Evolutionary conservation across 2,329 filamentous ascomycete genomes (phyloP).

Genomic region (Xylaria sp.): DNA sequence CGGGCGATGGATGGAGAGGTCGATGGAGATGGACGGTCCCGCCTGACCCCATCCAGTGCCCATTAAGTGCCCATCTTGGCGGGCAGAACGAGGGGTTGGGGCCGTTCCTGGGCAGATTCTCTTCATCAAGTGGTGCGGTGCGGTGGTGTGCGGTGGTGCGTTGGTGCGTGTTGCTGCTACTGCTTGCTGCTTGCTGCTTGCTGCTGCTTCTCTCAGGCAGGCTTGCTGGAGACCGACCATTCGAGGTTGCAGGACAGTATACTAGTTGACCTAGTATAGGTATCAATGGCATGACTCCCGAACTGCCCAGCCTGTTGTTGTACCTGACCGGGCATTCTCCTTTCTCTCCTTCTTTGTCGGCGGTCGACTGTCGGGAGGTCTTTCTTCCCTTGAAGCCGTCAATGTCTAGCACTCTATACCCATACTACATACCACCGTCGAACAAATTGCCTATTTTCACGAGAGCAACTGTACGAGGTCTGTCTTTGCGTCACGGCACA

Average conservation of each 20-base stretch:
- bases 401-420: neutral
- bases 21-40: slow-evolving; percentile 31
- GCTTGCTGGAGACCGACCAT: slow-evolving; percentile 18
- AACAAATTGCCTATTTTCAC: slow-evolving; percentile 11
- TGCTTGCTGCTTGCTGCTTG: too few species aligned
- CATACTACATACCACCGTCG: slow-evolving; percentile 1
- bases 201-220: slow-evolving; percentile 10
- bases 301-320: slow-evolving; percentile 6
- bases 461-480: slow-evolving; percentile 15
- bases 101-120: slow-evolving; percentile 10
- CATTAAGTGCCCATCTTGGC: slow-evolving; percentile 26
- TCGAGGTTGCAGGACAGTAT: slow-evolving; percentile 29
- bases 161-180: too few species aligned
- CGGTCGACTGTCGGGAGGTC: slow-evolving; percentile 7
- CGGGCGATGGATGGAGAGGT: slow-evolving; percentile 25
- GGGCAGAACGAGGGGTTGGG: slow-evolving; percentile 37
- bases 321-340: neutral
- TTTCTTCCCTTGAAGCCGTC: slow-evolving; percentile 26
- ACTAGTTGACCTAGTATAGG: slow-evolving; percentile 22
- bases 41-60: slow-evolving; percentile 32
- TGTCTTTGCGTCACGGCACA: slow-evolving; percentile 19
- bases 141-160: neutral
- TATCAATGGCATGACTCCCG: slow-evolving; percentile 10
- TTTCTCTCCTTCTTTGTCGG: slow-evolving; percentile 19
- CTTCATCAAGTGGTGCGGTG: slow-evolving; percentile 3